Evolutionary conservation across 2,329 filamentous ascomycete species (phyloP), one percentile per base, ranked within the genome.

Genomic region (Colletotrichum godetiae): DNA sequence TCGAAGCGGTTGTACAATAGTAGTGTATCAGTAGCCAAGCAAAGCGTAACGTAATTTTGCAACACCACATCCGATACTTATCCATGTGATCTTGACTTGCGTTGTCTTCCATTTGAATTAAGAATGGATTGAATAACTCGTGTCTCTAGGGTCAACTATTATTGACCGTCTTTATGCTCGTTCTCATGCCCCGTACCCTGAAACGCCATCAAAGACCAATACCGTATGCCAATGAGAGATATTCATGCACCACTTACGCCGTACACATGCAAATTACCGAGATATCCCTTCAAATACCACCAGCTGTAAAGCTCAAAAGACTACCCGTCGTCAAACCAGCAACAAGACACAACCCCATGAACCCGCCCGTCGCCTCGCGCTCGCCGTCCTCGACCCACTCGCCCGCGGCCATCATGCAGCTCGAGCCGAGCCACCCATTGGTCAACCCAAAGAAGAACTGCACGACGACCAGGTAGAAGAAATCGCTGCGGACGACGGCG

Each of bases 301-400:
- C 89, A 75, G 91, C 90, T 11, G 91, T 87, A 82, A 98, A 99
- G 81, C 95, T 98, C 80, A 97, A 82, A 78, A 98, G 82, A 83
- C 96, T 98, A n/a, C 97, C 97, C 29, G 88, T 87, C 2, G 95
- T 90, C 82, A 98, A 84, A 0, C 97, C 97, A 5, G 90, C 91
- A 22, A 98, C 94, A n/a, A 98, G 89, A 81, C 93, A 95, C 75
- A 98, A 82, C 4, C 94, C 93, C 97, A 99, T 98, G 81, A 98
- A 98, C 1, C 93, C 95, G 59, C 96, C 97, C 0, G 95, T 92
- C 6, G 95, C 95, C 84, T 98, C 95, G 42, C 93, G 88, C 85
- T 99, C 96, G 11, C 92, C 91, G 1, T 92, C 90, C 4, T 92
- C 92, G 1, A 98, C 95, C 90, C 92, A 96, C 76, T 94, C 91